Evolutionary conservation across 768 basidiomycete genomes (phyloP).

Genomic region (Lentinula guzmanii): DNA sequence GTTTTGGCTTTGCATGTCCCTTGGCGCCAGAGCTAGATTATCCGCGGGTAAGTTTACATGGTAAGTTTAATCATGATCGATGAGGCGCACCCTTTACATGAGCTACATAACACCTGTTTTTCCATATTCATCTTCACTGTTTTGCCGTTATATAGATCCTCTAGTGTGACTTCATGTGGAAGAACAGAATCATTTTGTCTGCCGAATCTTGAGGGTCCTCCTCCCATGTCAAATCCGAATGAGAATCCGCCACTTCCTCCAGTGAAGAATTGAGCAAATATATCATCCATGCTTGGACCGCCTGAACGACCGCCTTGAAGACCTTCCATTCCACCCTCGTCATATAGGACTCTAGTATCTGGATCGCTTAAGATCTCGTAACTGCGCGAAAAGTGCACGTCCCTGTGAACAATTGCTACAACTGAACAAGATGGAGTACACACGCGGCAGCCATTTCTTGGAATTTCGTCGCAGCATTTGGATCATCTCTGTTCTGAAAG

Average conservation of each 20-base stretch:
- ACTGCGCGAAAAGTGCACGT: conserved; percentile 26
- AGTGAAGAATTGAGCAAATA: conserved; percentile 74
- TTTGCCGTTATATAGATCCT: conserved; percentile 92
- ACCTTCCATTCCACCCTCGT: conserved; percentile 67
- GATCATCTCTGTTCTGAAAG: conserved; percentile 80
- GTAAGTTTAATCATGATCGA: conserved; percentile 8
- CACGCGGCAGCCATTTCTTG: conserved; percentile 89
- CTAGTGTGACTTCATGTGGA: conserved; percentile 80
- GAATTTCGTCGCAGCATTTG: conserved; percentile 75
- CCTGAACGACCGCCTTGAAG: conserved; percentile 41
- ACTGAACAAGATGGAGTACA: conserved; percentile 22
- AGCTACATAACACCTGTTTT: conserved; percentile 70
- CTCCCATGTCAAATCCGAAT: conserved; percentile 64
- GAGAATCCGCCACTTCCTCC: conserved; percentile 43
- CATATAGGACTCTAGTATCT: conserved; percentile 65
- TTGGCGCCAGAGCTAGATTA: conserved; percentile 62
- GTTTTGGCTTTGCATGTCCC: conserved; percentile 77
- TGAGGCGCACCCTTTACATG: conserved; percentile 68
- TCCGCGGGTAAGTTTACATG: conserved; percentile 20
- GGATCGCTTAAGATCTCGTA: conserved; percentile 81
- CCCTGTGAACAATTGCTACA: no score
- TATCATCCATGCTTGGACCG: conserved; percentile 44
- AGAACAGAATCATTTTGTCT: conserved; percentile 72
- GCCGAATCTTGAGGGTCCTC: conserved; percentile 35
- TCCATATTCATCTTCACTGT: conserved; percentile 85